phyloP scores from a whole-genome alignment of 2,329 filamentous ascomycete genomes.

The Fusarium chaquense region DNA sequence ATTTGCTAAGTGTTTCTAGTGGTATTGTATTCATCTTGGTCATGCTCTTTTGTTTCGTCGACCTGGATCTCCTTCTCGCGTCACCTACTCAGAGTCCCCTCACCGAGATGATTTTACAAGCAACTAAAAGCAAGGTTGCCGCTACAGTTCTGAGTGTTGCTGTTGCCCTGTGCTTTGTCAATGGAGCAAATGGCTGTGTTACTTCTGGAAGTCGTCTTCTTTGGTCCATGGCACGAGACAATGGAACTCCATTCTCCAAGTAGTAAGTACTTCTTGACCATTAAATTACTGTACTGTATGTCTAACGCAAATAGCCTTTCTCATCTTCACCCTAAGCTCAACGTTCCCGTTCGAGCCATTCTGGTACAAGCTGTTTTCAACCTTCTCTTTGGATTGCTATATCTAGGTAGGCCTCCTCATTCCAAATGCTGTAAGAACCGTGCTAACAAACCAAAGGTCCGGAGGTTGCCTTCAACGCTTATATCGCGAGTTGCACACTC shows the following conservation, averaged over 20 bases:
- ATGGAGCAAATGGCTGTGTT: slow-evolving; percentile 59
- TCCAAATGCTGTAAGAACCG: fast-evolving
- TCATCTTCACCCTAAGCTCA: slow-evolving; percentile 53
- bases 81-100: slow-evolving; percentile 60
- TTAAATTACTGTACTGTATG: fast-evolving
- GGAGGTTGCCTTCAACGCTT: slow-evolving; percentile 61
- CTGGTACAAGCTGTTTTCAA: slow-evolving; percentile 58
- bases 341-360: slow-evolving; percentile 59
- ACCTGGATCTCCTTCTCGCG: slow-evolving; percentile 52
- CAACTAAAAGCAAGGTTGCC: slow-evolving; percentile 54
- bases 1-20: too few species aligned
- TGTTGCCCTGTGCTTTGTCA: slow-evolving; percentile 58
- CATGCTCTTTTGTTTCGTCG: slow-evolving; percentile 58
- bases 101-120: slow-evolving; percentile 59
- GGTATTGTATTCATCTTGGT: slow-evolving; percentile 56
- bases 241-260: slow-evolving; percentile 52
- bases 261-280: slow-evolving; percentile 13
- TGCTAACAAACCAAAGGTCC: slow-evolving; percentile 46
- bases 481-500: slow-evolving; percentile 59
- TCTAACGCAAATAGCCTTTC: slow-evolving; percentile 44
- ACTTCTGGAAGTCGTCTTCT: slow-evolving; percentile 59
- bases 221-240: slow-evolving; percentile 61
- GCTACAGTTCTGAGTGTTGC: slow-evolving; percentile 58
- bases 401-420: slow-evolving; percentile 43
- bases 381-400: slow-evolving; percentile 59